Evolutionary conservation across 1,284 basidiomycete genomes (phyloP), one percentile per base, ranked within the genome.

Genomic region (Retiboletus flavoniger): DNA sequence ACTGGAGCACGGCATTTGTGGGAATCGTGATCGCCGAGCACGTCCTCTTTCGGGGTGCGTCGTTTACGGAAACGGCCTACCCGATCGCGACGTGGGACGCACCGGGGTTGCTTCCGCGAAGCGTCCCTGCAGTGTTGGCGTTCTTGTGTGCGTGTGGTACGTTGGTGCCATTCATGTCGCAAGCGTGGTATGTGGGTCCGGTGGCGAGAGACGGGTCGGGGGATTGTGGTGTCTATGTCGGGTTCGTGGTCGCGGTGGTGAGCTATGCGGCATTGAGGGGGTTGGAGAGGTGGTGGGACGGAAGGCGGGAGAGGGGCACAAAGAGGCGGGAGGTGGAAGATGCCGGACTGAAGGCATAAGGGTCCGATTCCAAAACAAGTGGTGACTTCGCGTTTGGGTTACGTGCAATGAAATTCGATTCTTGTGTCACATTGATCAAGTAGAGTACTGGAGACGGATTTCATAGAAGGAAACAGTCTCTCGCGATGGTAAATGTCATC

Each of bases 11-110:
- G n/a, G 74, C 75, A 4, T 86, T 80, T 68, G 70, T 74, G 24
- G 77, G 75, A 1, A 80, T 85, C 58, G 69, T 83, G 36, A 63
- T 84, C 36, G 70, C 73, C 4, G 86, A 87, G 60, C 84, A 87
- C 60, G 64, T 83, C 56, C 50, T 85, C 41, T 83, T 85, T 69
- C 79, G 82, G 3, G 61, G 65, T 16, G 63, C 60, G 29, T 62
- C 61, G n/a, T 75, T 72, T 60, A 58, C 58, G 3, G 70, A 72
- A 31, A 36, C 36, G 6, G 58, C 57, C 4, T 69, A 69, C 41
- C 63, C 55, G 16, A 46, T 57, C 36, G 45, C 50, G 38, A 56
- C 56, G 9, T 69, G 67, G 70, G 48, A 68, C 39, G 4, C 38
- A n/a, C 55, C 69, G 0, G 3, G 17, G 7, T 47, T 57, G 19